phyloP scores from a whole-genome alignment of 129 eudicot species.

The Mikania micrantha region DNA sequence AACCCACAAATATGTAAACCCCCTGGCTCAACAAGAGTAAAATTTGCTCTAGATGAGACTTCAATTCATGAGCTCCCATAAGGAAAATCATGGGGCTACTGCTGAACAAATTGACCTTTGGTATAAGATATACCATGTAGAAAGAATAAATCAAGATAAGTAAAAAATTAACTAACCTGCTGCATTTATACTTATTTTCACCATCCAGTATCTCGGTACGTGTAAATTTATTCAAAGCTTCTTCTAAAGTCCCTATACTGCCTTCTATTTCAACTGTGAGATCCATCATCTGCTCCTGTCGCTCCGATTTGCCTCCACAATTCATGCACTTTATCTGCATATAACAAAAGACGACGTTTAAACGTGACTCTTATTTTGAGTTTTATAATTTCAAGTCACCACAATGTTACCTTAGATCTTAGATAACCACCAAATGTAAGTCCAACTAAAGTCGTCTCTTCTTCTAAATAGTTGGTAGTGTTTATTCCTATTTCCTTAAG shows the following conservation, averaged over 20 bases:
- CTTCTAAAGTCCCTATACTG: conserved; percentile 69
- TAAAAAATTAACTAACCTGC: conserved; percentile 52
- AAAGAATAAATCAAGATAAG: not conserved
- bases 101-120: too few species aligned
- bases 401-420: conserved; percentile 63
- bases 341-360: not conserved
- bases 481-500: conserved; percentile 55
- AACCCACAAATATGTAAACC: too few species aligned
- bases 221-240: conserved; percentile 69
- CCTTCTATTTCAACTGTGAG: conserved; percentile 93
- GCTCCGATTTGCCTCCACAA: conserved; percentile 80
- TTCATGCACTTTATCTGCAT: conserved; percentile 80
- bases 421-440: conserved; percentile 94
- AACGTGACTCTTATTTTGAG: not conserved
- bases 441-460: conserved; percentile 80
- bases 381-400: not conserved
- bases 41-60: too few species aligned
- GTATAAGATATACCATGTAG: too few species aligned
- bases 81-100: too few species aligned
- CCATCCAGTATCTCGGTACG: conserved; percentile 72
- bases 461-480: conserved; percentile 44
- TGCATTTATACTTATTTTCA: conserved; percentile 88
- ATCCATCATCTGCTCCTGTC: conserved; percentile 82
- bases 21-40: too few species aligned
- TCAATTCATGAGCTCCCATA: too few species aligned